Percentiles rank a stretch among this genome's conserved stretches.
These are phyloP conservation scores for Saprolegnia parasitica DNA, from an alignment of 352 stramenopile species.

Conservation along the genomic window DNA sequence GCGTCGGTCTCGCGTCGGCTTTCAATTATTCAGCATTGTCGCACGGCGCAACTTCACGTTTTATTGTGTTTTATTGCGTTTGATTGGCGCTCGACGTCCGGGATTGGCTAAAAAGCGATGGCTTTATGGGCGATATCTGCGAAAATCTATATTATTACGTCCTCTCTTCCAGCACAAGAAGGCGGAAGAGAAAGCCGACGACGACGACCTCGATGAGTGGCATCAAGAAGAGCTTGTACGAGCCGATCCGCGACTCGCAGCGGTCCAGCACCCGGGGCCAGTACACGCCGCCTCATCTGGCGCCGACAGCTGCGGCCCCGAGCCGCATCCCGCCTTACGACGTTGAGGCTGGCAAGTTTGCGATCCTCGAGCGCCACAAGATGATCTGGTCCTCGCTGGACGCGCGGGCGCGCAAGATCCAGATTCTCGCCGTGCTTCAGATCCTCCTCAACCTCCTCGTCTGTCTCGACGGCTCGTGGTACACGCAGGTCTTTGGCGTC, in stretches of 20 bases:
- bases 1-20: no score
- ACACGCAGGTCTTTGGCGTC: slow-evolving; percentile 65
- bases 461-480: slow-evolving; percentile 73
- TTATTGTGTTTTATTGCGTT: no score
- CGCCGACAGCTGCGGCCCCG: background rate
- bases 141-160: slow-evolving; percentile 11
- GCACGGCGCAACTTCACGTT: no score
- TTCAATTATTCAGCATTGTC: no score
- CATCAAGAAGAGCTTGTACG: slow-evolving; percentile 29
- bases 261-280: background rate
- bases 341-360: slow-evolving; percentile 39
- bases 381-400: slow-evolving; percentile 58
- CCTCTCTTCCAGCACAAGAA: background rate
- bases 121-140: no score
- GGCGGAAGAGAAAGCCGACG: background rate
- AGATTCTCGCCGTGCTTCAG: slow-evolving; percentile 55
- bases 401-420: slow-evolving; percentile 58
- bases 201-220: slow-evolving; percentile 16
- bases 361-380: slow-evolving; percentile 78
- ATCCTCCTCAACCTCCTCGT: slow-evolving; percentile 50
- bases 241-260: slow-evolving; percentile 21
- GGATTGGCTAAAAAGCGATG: no score
- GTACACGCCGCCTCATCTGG: slow-evolving; percentile 2
- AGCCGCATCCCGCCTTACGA: slow-evolving; percentile 25
- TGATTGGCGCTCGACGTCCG: no score